phyloP scores from a whole-genome alignment of 192 early-diverging fungal species.

The Rhizophagus sp. region DNA sequence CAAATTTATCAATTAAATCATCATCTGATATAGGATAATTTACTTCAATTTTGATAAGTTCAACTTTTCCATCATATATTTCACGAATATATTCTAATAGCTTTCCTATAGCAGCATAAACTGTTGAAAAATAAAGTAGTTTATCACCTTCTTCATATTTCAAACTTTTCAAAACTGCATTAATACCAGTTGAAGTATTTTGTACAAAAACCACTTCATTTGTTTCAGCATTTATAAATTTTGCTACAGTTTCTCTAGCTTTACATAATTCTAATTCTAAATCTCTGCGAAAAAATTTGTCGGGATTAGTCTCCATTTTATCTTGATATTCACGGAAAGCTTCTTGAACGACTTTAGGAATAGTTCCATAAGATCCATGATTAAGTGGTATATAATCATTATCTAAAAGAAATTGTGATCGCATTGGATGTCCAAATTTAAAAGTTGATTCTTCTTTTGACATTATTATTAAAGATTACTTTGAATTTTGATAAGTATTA shows the following conservation, averaged over 20 bases:
- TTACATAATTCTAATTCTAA: constrained; percentile 35
- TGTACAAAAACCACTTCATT: constrained; percentile 57
- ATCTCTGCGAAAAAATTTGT: constrained; percentile 52
- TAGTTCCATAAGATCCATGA: constrained; percentile 65
- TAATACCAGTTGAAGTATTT: constrained; percentile 61
- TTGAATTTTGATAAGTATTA: too few relatives aligned
- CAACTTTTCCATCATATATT: constrained; percentile 35
- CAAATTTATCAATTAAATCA: constrained; percentile 35
- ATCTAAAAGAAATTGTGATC: constrained; percentile 51
- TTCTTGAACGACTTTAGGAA: constrained; percentile 33
- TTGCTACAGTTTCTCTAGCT: constrained; percentile 40
- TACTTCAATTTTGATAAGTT: constrained; percentile 42
- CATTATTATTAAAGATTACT: not conserved
- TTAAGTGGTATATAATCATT: constrained; percentile 55
- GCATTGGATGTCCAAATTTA: constrained; percentile 45
- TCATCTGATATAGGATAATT: constrained; percentile 49
- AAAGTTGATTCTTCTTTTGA: not conserved
- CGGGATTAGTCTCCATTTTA: constrained; percentile 44
- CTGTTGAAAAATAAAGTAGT: constrained; percentile 56
- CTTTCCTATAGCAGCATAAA: constrained; percentile 51
- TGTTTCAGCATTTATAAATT: constrained; percentile 49
- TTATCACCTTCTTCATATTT: constrained; percentile 46
- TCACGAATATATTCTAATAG: constrained; percentile 50
- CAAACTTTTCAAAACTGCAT: constrained; percentile 52
- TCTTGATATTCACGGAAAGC: constrained; percentile 29